Evolutionary conservation across 202 grass and related monocot genomes (phyloP), one percentile per base, ranked within the genome.

Genomic region (Schoenoplectus triqueter): DNA sequence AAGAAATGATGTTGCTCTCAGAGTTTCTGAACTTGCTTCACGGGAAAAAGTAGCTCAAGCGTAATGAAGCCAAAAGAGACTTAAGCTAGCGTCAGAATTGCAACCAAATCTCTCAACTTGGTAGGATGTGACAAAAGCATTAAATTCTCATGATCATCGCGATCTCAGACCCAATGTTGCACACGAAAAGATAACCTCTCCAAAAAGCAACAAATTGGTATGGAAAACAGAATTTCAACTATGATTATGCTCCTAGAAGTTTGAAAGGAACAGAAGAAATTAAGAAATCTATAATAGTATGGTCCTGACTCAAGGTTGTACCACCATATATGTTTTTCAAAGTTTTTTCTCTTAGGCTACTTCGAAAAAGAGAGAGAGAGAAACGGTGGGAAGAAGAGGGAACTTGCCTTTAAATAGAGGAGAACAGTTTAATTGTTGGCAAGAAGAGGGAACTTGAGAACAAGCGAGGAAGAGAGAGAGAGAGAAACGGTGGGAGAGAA

Each of bases 141-240:
- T 84, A 56, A 87, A 78, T 44, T 76, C n/a, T 67, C 60, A 60
- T 83, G 69, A 87, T 65, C 74, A 83, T 70, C 64, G 41, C 39
- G 73, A 76, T 83, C 47, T 83, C 61, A 83, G 41, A 31, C 49
- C 64, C 66, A 65, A 77, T 63, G 49, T 83, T 60, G 81, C 67
- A 73, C 75, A 69, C 68, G 10, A 62, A 83, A 5, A 47, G 66
- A 77, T 44, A 77, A 83, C 5, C 67, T 77, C 78, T 77, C 52
- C 79, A 55, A 76, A 7, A 15, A 66, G 15, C 41, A 56, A 46
- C 40, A 74, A 18, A 56, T 13, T 55, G 73, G 73, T 40, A 78
- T 54, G 73, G 69, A 46, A 48, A 65, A 74, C 21, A 86, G 44
- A 81, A 47, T 54, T 55, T 69, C 21, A 83, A 65, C 49, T 83